Conservation (phyloP, 306 rosid species). For the Quercus robur region DNA sequence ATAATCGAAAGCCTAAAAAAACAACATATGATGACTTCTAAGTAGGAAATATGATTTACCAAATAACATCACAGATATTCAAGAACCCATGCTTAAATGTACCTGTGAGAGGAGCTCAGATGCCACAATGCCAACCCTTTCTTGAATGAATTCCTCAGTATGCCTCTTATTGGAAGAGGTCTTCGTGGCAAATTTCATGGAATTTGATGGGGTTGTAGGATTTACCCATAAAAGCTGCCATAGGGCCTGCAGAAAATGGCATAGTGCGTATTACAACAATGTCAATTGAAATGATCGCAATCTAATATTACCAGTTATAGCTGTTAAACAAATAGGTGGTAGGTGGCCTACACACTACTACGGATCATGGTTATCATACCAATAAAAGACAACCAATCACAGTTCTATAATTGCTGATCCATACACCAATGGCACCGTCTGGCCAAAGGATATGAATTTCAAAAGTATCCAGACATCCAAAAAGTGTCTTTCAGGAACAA, state of each 20-base stretch:
- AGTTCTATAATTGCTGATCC: background rate
- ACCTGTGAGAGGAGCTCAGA: constrained; percentile 97
- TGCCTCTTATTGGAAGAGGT: constrained; percentile 50
- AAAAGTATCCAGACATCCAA: background rate
- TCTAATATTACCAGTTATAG: background rate
- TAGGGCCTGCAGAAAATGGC: constrained; percentile 67
- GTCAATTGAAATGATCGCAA: background rate
- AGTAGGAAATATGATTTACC: constrained; percentile 11
- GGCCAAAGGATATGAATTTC: background rate
- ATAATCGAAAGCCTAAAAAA: background rate
- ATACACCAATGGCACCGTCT: background rate
- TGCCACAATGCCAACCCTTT: constrained; percentile 77
- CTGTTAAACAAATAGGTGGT: background rate
- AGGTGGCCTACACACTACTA: background rate
- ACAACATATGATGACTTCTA: constrained; percentile 3
- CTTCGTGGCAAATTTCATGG: constrained; percentile 36
- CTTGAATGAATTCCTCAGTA: constrained; percentile 70
- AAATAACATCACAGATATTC: constrained; percentile 14
- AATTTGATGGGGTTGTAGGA: constrained; percentile 53
- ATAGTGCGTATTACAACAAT: background rate
- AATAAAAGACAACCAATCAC: background rate
- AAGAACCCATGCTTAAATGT: constrained; percentile 14
- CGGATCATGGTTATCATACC: background rate
- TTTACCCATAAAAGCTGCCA: constrained; percentile 97
- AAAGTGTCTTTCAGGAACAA: background rate